Percentiles rank a stretch among this genome's conserved stretches.
phyloP scores from a whole-genome alignment of 805 yeast species.

The Kluyveromyces starmeri region DNA sequence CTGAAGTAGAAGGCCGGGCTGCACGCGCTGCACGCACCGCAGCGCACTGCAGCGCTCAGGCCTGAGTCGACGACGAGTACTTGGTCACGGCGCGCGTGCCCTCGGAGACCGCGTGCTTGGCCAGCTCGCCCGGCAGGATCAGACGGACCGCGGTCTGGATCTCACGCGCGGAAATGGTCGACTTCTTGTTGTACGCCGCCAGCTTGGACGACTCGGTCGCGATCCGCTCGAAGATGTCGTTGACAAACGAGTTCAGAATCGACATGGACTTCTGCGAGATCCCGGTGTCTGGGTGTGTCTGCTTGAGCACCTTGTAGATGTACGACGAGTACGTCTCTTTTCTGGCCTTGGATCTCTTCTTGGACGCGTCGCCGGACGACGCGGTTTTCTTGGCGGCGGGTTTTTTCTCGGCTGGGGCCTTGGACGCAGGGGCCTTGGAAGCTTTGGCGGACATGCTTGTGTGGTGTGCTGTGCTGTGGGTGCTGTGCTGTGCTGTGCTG shows the following conservation, averaged over 20 bases:
- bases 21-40: no score
- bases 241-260: slow-evolving; percentile 92
- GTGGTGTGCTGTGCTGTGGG: neutral
- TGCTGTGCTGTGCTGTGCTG: no score
- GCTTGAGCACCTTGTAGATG: slow-evolving; percentile 92
- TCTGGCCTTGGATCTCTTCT: slow-evolving; percentile 86
- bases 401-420: slow-evolving; percentile 94
- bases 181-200: slow-evolving; percentile 94
- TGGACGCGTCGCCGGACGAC: slow-evolving; percentile 60
- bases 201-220: slow-evolving; percentile 92
- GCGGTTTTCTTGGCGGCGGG: slow-evolving; percentile 87
- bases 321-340: slow-evolving; percentile 94
- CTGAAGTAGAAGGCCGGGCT: no score
- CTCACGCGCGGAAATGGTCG: slow-evolving; percentile 92
- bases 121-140: slow-evolving; percentile 92
- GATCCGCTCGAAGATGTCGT: slow-evolving; percentile 90
- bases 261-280: slow-evolving; percentile 95
- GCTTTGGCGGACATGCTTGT: slow-evolving; percentile 53
- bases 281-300: slow-evolving; percentile 97
- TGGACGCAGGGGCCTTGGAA: slow-evolving; percentile 69
- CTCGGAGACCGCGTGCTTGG: slow-evolving; percentile 93
- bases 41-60: no score
- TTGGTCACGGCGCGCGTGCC: slow-evolving; percentile 94
- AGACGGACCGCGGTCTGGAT: slow-evolving; percentile 94
- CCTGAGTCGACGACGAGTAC: slow-evolving; percentile 55